Evolutionary conservation across 495 filamentous ascomycete genomes (phyloP), one percentile per base, ranked within the genome.

Genomic region (Hypoxylon trugodes): DNA sequence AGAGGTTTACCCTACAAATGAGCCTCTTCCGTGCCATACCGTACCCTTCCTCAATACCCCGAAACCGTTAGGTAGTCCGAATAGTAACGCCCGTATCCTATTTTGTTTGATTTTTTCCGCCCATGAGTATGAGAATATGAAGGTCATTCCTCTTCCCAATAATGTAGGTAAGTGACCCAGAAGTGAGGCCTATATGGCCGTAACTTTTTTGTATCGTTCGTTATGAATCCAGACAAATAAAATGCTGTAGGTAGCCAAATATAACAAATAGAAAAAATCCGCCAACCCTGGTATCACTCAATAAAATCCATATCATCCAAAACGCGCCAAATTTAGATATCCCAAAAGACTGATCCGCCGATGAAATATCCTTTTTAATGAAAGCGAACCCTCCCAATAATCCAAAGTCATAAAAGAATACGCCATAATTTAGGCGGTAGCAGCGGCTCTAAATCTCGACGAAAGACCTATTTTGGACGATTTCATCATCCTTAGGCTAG

Each of bases 401-500:
- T 12, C 16, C 45, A 48, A 19, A 10, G 1, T 2, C 30, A 33
- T 15, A 12, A 22, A 32, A 8, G 25, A 43, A 9, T 5, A 21
- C 38, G 38, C 25, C 2, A 4, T 32, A 16, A 9, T 0, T 36
- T 13, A 60, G 13, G 24, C 32, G 19, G 45, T 8, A 30, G 43
- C 15, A 25, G 51, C 24, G 6, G 62, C 43, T 35, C 41, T 67
- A 9, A 61, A 68, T 19, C 60, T 33, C 36, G 45, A n/a, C 8
- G 62, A 55, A 26, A 59, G 50, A 6, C 41, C 46, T 1, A 37
- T 38, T 43, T 26, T 48, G 1, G 36, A 49, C 1, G 65, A 68
- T 19, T 43, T 68, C 30, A 22, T 51, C 9, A 37, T 32, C 28
- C 57, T 66, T 9, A 69, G 47, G 10, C 47, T 21, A n/a, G 42